Conservation (phyloP, 2,329 filamentous ascomycete genomes). For the Alternaria rosae region DNA sequence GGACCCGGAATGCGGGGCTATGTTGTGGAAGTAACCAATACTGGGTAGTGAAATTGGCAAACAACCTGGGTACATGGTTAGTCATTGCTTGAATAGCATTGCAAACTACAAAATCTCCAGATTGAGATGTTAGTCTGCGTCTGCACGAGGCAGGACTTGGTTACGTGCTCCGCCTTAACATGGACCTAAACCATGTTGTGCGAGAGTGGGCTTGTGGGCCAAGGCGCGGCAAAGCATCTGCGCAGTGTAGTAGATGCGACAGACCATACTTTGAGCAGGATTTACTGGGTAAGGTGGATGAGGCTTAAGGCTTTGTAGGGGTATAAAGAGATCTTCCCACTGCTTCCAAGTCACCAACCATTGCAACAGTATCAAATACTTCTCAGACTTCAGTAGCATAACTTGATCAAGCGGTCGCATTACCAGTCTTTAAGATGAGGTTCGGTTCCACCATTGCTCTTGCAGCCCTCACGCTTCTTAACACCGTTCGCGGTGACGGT, state of each 20-base stretch:
- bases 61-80: constrained; percentile 13
- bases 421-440: constrained; percentile 38
- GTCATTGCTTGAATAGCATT: constrained; percentile 20
- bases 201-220: constrained; percentile 1
- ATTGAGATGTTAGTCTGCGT: background rate
- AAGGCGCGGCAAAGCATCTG: background rate
- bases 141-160: constrained; percentile 5
- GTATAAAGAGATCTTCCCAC: constrained; percentile 35
- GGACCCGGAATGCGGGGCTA: background rate
- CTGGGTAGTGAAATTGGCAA: background rate
- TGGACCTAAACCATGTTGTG: background rate
- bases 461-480: constrained; percentile 37
- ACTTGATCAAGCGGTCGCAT: background rate
- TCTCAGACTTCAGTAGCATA: background rate
- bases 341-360: constrained; percentile 19
- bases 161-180: constrained; percentile 11
- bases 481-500: constrained; percentile 43
- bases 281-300: background rate
- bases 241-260: background rate
- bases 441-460: constrained; percentile 38
- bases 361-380: constrained; percentile 18
- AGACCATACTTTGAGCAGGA: background rate
- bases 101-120: background rate
- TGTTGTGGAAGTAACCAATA: background rate
- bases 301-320: background rate